These are phyloP conservation scores for Lactarius pseudohatsudake DNA, from an alignment of 768 basidiomycete species.

Conservation along the genomic window DNA sequence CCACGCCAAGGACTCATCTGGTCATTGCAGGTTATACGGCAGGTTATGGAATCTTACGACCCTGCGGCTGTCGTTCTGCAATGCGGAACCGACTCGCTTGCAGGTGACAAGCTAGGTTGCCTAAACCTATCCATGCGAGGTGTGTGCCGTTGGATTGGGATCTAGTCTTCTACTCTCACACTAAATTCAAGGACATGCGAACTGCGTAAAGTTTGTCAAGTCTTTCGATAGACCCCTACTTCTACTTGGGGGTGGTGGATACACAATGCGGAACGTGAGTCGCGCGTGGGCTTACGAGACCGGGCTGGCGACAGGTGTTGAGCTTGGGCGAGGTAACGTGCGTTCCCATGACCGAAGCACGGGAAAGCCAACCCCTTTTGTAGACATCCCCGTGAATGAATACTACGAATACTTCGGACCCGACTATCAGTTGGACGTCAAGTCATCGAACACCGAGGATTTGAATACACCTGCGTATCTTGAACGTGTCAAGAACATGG, in stretches of 20 bases:
- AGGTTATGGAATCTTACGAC: slow-evolving; percentile 93
- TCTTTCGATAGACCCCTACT: slow-evolving; percentile 94
- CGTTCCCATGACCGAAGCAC: slow-evolving; percentile 13
- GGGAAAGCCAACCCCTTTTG: slow-evolving; percentile 4
- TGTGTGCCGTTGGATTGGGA: slow-evolving; percentile 31
- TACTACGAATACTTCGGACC: slow-evolving; percentile 99
- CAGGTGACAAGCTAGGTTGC: slow-evolving; percentile 94
- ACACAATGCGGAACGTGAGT: slow-evolving; percentile 97
- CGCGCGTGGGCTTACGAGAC: slow-evolving; percentile 98
- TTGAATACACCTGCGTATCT: slow-evolving; percentile 92
- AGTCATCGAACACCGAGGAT: slow-evolving; percentile 92
- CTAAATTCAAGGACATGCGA: slow-evolving; percentile 78
- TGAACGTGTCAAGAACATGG: slow-evolving; percentile 87
- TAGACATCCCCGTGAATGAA: slow-evolving; percentile 97
- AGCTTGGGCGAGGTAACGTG: slow-evolving; percentile 73
- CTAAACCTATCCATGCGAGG: slow-evolving; percentile 97
- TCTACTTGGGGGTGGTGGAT: slow-evolving; percentile 94
- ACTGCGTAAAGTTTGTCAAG: slow-evolving; percentile 96
- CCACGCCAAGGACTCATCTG: slow-evolving; percentile 1
- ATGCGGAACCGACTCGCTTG: slow-evolving; percentile 95
- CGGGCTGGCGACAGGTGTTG: slow-evolving; percentile 95
- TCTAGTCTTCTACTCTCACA: background rate
- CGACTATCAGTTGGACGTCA: slow-evolving; percentile 94
- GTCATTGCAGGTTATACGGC: slow-evolving; percentile 70
- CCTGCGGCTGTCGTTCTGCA: slow-evolving; percentile 96